These are phyloP conservation scores for Aspergillus nidulans DNA, from an alignment of 495 filamentous ascomycete genomes.

Conservation along the genomic window DNA sequence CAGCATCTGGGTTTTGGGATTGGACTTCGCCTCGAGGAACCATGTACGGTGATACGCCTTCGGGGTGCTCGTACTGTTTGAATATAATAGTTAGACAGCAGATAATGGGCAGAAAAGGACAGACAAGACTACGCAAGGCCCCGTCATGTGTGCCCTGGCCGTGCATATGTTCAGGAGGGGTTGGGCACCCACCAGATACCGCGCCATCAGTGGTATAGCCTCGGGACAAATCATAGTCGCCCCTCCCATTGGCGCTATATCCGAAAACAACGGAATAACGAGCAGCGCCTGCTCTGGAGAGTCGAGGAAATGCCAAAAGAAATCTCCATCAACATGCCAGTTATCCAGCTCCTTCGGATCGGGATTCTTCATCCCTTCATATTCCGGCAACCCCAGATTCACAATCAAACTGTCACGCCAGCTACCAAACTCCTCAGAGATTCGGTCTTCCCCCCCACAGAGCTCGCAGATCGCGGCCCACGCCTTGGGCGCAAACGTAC, in stretches of 20 bases:
- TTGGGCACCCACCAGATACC: constrained; percentile 42
- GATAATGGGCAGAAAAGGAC: no score
- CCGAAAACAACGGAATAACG: constrained; percentile 65
- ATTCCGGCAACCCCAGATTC: constrained; percentile 60
- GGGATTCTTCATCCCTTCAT: constrained; percentile 41
- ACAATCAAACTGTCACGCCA: constrained; percentile 72
- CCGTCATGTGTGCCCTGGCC: no score
- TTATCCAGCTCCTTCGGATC: constrained; percentile 46
- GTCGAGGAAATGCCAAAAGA: constrained; percentile 72
- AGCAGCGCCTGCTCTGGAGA: constrained; percentile 67
- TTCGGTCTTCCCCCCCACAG: constrained; percentile 59
- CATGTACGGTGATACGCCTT: constrained; percentile 67
- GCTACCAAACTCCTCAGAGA: constrained; percentile 41
- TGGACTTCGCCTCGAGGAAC: constrained; percentile 40
- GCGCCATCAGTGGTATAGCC: constrained; percentile 54
- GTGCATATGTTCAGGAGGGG: no score
- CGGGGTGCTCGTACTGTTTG: constrained; percentile 53
- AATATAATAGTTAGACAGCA: background rate
- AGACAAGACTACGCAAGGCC: no score
- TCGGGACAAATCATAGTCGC: constrained; percentile 64
- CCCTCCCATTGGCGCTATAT: constrained; percentile 57
- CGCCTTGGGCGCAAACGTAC: constrained; percentile 60
- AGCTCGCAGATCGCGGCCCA: constrained; percentile 69
- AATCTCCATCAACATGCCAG: constrained; percentile 77
- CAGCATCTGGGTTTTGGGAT: constrained; percentile 1